Percentiles rank a stretch among this genome's conserved stretches.
Evolutionary conservation across 371 early-diverging fungal species (phyloP).

Genomic region (Mucor circinelloides): DNA sequence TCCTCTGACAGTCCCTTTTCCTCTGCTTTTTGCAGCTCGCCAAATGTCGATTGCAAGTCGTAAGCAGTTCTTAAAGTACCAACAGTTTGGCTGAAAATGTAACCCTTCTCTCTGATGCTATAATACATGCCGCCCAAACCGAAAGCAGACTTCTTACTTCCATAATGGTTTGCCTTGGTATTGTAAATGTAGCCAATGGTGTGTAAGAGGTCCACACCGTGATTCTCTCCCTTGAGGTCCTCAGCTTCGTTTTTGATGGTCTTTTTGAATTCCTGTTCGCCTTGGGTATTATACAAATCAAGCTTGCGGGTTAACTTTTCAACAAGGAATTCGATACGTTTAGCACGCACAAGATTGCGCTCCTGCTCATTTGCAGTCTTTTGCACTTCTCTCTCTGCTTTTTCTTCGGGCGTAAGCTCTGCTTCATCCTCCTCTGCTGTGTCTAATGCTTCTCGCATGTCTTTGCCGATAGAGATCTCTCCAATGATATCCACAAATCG

Average conservation of each 20-base stretch:
- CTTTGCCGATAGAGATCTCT: conserved; percentile 91
- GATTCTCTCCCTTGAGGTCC: conserved; percentile 83
- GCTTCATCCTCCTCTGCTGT: conserved; percentile 58
- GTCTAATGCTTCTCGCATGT: conserved; percentile 82
- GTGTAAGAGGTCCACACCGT: conserved; percentile 91
- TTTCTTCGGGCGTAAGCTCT: conserved; percentile 58
- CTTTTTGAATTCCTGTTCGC: conserved; percentile 57
- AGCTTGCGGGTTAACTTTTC: conserved; percentile 78
- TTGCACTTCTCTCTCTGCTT: conserved; percentile 59
- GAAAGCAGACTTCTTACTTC: conserved; percentile 70
- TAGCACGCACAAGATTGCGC: conserved; percentile 63
- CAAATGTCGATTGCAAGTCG: conserved; percentile 87
- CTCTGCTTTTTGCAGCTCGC: conserved; percentile 87
- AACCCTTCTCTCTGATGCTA: conserved; percentile 73
- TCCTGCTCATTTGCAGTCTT: conserved; percentile 37
- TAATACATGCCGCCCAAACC: conserved; percentile 75
- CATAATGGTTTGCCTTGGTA: conserved; percentile 82
- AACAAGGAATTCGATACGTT: conserved; percentile 73
- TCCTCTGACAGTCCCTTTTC: conserved; percentile 68
- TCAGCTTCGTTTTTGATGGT: conserved; percentile 81
- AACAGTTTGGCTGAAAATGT: conserved; percentile 88
- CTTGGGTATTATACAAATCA: conserved; percentile 62
- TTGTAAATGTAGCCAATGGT: conserved; percentile 90
- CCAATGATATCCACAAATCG: conserved; percentile 94
- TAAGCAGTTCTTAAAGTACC: conserved; percentile 88